A percentile compares a stretch with the other conserved stretches of the same genome.
These are phyloP conservation scores for Podaxis carcinomalis DNA, from an alignment of 768 basidiomycete genomes.

Conservation along the genomic window DNA sequence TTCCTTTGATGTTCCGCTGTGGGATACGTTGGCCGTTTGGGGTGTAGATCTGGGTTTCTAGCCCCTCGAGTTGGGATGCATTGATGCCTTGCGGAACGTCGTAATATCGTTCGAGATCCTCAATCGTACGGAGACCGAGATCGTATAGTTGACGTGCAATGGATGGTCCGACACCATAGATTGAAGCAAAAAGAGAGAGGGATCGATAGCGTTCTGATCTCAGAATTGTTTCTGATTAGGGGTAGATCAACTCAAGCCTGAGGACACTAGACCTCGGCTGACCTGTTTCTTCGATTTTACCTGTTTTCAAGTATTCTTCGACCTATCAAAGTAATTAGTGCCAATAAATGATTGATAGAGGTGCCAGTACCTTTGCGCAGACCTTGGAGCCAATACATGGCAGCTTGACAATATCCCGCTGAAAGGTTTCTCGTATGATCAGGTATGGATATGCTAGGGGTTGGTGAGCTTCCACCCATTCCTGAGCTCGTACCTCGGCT, in stretches of 20 bases:
- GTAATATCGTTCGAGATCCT: slow-evolving; percentile 67
- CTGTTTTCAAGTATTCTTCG: slow-evolving; percentile 53
- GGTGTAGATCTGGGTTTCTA: slow-evolving; percentile 24
- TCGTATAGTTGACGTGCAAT: slow-evolving; percentile 65
- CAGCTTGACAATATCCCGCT: slow-evolving; percentile 35
- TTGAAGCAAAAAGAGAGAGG: slow-evolving; percentile 52
- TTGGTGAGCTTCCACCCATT: not conserved
- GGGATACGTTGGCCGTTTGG: slow-evolving; percentile 28
- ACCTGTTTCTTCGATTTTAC: slow-evolving; percentile 51
- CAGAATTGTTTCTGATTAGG: slow-evolving; percentile 38
- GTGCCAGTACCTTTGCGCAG: slow-evolving; percentile 36
- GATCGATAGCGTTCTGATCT: slow-evolving; percentile 50
- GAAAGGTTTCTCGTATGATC: slow-evolving; percentile 33
- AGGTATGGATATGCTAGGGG: slow-evolving; percentile 43
- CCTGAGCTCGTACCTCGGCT: not conserved
- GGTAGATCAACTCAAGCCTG: not conserved
- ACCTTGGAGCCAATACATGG: slow-evolving; percentile 51
- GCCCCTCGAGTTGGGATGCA: slow-evolving; percentile 8
- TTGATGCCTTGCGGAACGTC: slow-evolving; percentile 31
- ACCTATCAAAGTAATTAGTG: slow-evolving; percentile 35
- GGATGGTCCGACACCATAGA: slow-evolving; percentile 74
- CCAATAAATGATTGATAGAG: not conserved
- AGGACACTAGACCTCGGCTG: not conserved
- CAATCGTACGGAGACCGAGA: slow-evolving; percentile 60
- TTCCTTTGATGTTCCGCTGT: slow-evolving; percentile 10